phyloP scores from a whole-genome alignment of 228 moss, liverwort and hornwort species.

The Sphagnum magellanicum region DNA sequence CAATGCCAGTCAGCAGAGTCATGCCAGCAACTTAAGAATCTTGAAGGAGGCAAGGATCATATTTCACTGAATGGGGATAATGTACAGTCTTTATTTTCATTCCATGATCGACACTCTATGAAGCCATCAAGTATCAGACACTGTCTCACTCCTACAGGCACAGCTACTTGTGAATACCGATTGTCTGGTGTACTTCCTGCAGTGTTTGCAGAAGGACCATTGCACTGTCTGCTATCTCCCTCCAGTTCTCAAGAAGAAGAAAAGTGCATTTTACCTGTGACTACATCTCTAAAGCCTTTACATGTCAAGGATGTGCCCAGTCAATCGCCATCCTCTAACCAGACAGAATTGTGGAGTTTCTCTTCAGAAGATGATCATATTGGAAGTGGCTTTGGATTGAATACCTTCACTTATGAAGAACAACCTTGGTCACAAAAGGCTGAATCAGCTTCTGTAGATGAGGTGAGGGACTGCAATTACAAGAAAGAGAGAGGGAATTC shows the following conservation, averaged over 20 bases:
- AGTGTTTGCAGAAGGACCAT: conserved; percentile 26
- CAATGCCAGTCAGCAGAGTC: conserved; percentile 16
- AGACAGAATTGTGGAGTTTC: conserved; percentile 52
- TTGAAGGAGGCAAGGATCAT: conserved; percentile 43
- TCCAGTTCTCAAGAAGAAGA: conserved; percentile 29
- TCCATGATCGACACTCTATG: conserved; percentile 16
- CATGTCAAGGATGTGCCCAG: conserved; percentile 33
- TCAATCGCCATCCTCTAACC: conserved; percentile 22
- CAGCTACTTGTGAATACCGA: too few relatives aligned
- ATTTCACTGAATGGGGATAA: conserved; percentile 36
- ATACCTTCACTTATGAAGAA: conserved; percentile 35
- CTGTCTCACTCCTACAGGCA: too few relatives aligned
- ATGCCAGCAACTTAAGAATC: conserved; percentile 26
- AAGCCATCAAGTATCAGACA: too few relatives aligned
- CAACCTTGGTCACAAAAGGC: conserved; percentile 34
- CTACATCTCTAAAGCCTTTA: conserved; percentile 14
- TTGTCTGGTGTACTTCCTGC: conserved; percentile 22
- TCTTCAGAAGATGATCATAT: conserved; percentile 73
- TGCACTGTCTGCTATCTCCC: conserved; percentile 11
- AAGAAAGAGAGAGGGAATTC: neutral
- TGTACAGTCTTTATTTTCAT: conserved; percentile 33
- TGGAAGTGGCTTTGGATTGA: conserved; percentile 40
- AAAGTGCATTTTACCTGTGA: conserved; percentile 29
- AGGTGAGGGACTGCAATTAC: conserved; percentile 13
- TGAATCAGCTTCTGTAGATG: conserved; percentile 34